Percentiles rank a stretch among this genome's conserved stretches.
These are phyloP conservation scores for Aureobasidium uvarum DNA, from an alignment of 2,329 filamentous ascomycete species.

Conservation along the genomic window DNA sequence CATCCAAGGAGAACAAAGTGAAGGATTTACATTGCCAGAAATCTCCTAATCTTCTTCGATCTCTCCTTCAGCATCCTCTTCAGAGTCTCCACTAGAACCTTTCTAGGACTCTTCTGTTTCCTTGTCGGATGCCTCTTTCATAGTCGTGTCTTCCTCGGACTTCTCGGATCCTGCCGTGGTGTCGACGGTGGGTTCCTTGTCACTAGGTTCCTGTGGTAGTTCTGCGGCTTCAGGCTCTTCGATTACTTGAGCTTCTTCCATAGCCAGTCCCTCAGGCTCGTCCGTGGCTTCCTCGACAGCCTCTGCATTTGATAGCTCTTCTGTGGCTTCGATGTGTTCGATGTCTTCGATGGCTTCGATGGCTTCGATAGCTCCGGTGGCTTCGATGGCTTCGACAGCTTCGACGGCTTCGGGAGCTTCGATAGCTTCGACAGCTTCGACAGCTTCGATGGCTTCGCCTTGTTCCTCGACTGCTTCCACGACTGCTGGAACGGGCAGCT, in stretches of 20 bases:
- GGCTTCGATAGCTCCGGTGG: background rate
- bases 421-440: background rate
- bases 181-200: background rate
- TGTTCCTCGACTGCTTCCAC: background rate
- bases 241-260: background rate
- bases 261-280: background rate
- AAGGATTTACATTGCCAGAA: background rate
- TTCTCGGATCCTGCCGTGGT: background rate
- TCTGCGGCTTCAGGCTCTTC: background rate
- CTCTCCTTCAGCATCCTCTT: background rate
- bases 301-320: background rate
- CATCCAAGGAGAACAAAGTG: background rate
- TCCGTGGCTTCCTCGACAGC: background rate
- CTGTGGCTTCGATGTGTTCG: background rate
- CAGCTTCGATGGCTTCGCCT: background rate
- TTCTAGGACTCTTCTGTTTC: constrained; percentile 9
- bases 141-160: background rate
- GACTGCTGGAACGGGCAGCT: background rate
- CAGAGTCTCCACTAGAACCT: background rate
- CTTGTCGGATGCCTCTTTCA: constrained; percentile 2
- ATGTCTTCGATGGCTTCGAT: background rate
- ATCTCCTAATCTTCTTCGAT: background rate
- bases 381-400: background rate
- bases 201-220: background rate
- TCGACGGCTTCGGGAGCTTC: background rate